Base-by-base conservation (phyloP, 2,329 filamentous ascomycete species). In the Cercospora sp. region DNA sequence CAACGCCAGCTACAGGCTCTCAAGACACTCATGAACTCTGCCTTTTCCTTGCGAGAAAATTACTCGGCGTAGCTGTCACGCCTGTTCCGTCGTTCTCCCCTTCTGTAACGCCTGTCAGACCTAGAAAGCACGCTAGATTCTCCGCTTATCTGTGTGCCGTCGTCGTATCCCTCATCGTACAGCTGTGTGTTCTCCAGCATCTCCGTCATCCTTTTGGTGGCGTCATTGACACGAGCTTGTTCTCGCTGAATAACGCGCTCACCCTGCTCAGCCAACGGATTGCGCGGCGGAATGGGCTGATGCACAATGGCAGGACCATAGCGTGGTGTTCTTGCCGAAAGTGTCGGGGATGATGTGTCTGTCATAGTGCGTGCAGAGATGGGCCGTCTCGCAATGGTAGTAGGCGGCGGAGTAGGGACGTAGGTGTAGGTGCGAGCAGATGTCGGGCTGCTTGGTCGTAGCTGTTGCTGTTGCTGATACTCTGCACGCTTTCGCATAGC, bases 301-400 rank as follows among this genome's bases (percentile, higher is more conserved):
- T 64, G 62, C 5, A 65, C 48, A n/a, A 57, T 59, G 23, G 62
- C 48, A 10, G 30, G 12, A n/a, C 65, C 65, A 13, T 68, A 68
- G 8, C 66, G 66, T 4, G 66, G 62, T 13, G 66, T 61, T 16
- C 66, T 63, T 28, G 65, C 53, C 20, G 53, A 60, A 2, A 40
- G 36, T 5, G 42, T 45, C 10, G 60, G 45, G 6, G 45, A 53
- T 16, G 62, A 65, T 7, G 48, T 62, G 40, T 68, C 57, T 3
- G 66, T 68, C 58, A 62, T 48, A 30, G 48, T 64, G 16, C 66
- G 57, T 5, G 66, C 62, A 42, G 66, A 68, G 48, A 64, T 55
- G n/a, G 57, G 62, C 30, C 57, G 58, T 18, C 53, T 58, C 0
- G 31, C 18, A 5, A 18, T 53, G 3, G n/a, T 26, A 2, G 51